A percentile compares a stretch with the other conserved stretches of the same genome.
These are phyloP conservation scores for Phytophthora vignae DNA, from an alignment of 352 stramenopile species.

Conservation along the genomic window DNA sequence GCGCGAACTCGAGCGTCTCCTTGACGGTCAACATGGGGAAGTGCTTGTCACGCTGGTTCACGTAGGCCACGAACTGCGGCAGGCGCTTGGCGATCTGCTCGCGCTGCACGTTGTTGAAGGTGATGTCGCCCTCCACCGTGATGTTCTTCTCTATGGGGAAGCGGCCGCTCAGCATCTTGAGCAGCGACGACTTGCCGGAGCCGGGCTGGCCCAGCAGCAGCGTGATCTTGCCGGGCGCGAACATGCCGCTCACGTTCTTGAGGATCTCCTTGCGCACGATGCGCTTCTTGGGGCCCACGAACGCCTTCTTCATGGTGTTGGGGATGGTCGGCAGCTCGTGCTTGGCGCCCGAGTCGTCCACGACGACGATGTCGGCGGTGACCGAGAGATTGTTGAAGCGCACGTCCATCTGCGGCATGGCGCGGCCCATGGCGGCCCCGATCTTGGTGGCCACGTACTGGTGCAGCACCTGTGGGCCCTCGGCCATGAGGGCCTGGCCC, in stretches of 20 bases:
- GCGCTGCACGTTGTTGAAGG: constrained; percentile 47
- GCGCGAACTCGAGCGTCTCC: constrained; percentile 62
- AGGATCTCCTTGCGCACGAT: too few species aligned
- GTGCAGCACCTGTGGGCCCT: constrained; percentile 48
- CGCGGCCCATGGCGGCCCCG: constrained; percentile 34
- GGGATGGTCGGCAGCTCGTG: constrained; percentile 41
- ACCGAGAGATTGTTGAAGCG: constrained; percentile 56
- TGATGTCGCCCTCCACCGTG: constrained; percentile 42
- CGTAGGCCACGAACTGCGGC: constrained; percentile 59
- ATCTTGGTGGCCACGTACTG: constrained; percentile 38
- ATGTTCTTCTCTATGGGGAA: constrained; percentile 49
- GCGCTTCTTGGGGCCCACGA: constrained; percentile 35
- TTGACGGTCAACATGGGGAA: constrained; percentile 57
- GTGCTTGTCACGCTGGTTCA: constrained; percentile 58
- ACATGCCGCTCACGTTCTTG: constrained; percentile 43
- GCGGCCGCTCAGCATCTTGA: constrained; percentile 55
- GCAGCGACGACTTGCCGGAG: constrained; percentile 47
- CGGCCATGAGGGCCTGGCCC: constrained; percentile 33
- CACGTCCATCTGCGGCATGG: constrained; percentile 57
- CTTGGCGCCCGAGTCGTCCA: constrained; percentile 18
- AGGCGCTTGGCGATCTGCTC: constrained; percentile 40
- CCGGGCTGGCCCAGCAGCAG: constrained; percentile 44
- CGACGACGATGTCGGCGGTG: constrained; percentile 39
- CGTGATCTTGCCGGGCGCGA: constrained; percentile 49
- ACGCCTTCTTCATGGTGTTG: constrained; percentile 45